Conservation (phyloP, 306 rosid genomes). For the Corylus heterophylla region DNA sequence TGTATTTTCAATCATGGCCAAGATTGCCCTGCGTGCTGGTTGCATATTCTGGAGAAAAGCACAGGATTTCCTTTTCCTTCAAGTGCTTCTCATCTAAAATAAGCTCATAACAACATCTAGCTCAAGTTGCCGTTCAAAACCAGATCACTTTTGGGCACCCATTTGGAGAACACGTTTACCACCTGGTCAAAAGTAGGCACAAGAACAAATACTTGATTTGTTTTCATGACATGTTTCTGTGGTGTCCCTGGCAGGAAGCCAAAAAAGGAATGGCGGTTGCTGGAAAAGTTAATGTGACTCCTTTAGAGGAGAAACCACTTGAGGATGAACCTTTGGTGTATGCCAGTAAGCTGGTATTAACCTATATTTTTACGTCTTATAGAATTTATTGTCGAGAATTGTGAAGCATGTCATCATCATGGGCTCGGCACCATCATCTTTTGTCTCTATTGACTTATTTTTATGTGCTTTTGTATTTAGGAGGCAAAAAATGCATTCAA, state of each 20-base stretch:
- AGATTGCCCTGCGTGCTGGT: not conserved
- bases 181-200: not conserved
- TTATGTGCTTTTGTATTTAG: conserved; percentile 28
- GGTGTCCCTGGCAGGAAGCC: conserved; percentile 62
- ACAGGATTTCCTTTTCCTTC: not conserved
- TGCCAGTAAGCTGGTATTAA: conserved; percentile 85
- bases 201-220: conserved; percentile 13
- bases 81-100: not conserved
- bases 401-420: conserved; percentile 12
- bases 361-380: conserved; percentile 24
- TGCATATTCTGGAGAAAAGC: conserved; percentile 1
- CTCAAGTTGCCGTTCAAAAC: not conserved
- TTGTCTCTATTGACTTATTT: conserved; percentile 1
- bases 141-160: conserved; percentile 1
- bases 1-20: not conserved
- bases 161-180: not conserved
- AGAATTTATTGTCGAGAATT: conserved; percentile 5
- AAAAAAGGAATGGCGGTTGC: conserved; percentile 66
- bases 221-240: conserved; percentile 17
- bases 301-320: conserved; percentile 66
- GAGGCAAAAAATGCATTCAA: conserved; percentile 97
- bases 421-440: not conserved
- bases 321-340: conserved; percentile 77
- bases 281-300: conserved; percentile 65
- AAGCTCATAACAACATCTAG: not conserved